Conservation (phyloP, 2,329 filamentous ascomycete species). For the Fusarium udum region DNA sequence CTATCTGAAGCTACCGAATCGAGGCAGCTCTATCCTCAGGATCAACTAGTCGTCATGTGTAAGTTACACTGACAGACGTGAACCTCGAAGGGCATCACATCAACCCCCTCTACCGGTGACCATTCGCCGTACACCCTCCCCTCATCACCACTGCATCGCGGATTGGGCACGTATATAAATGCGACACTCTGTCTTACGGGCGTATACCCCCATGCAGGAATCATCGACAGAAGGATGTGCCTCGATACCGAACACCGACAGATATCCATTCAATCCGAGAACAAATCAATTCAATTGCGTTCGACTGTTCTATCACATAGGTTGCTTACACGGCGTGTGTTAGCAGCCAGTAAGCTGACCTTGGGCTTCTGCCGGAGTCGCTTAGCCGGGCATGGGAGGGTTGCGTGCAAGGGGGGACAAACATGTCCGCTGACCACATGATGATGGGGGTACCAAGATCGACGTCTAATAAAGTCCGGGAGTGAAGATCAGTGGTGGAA, state of each 20-base stretch:
- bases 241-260: constrained; percentile 26
- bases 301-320: background rate
- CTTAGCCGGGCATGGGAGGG: constrained; percentile 6
- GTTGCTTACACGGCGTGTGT: background rate
- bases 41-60: constrained; percentile 1
- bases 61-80: background rate
- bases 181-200: constrained; percentile 1
- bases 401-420: background rate
- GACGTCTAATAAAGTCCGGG: background rate
- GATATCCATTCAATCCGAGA: constrained; percentile 16
- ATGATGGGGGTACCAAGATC: background rate
- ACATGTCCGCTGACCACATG: constrained; percentile 1
- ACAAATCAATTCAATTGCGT: background rate
- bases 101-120: background rate
- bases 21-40: background rate
- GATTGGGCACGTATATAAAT: constrained; percentile 15
- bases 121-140: constrained; percentile 29
- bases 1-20: background rate
- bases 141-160: background rate
- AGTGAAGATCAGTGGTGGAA: background rate
- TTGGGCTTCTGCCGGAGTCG: background rate
- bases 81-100: background rate
- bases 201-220: constrained; percentile 13
- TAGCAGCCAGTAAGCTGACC: constrained; percentile 10
- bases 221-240: background rate